Conservation (phyloP, 164 flowering plant species). For the Kalanchoe fedtschenkoi region DNA sequence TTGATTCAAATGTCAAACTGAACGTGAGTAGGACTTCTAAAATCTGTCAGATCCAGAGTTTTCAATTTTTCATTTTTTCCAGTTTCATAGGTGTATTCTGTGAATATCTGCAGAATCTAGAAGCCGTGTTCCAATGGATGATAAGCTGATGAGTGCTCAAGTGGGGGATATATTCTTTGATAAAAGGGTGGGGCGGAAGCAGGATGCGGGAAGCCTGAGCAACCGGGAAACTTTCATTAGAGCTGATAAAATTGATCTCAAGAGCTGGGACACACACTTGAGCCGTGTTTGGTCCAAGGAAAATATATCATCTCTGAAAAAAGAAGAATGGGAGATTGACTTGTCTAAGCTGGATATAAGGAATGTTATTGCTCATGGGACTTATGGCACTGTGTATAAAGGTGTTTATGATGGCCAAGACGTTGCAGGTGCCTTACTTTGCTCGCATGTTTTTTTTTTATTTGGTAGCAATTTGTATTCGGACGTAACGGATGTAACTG, state of each 20-base stretch:
- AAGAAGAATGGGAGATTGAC: slow-evolving; percentile 3
- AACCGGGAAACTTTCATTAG: neutral
- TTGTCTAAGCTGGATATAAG: slow-evolving; percentile 3
- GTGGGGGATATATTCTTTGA: neutral
- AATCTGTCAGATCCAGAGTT: too few species aligned
- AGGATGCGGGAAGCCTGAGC: slow-evolving; percentile 1
- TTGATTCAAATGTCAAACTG: too few species aligned
- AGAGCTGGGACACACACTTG: slow-evolving; percentile 3
- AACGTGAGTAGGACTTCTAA: too few species aligned
- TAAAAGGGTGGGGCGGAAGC: neutral
- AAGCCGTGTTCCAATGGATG: neutral
- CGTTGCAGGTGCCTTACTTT: neutral
- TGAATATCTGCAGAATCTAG: neutral
- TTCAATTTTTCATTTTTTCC: too few species aligned
- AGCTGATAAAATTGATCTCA: slow-evolving; percentile 4
- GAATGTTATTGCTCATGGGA: slow-evolving; percentile 6
- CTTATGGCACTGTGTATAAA: neutral
- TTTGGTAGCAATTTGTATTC: neutral
- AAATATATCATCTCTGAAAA: neutral
- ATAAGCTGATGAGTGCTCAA: neutral
- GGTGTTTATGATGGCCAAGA: slow-evolving; percentile 5
- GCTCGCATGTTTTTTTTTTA: neutral
- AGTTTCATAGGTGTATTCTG: too few species aligned
- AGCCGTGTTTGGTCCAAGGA: slow-evolving; percentile 6
- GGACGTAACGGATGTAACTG: neutral